A percentile compares a stretch with the other conserved stretches of the same genome.
Evolutionary conservation across 2,329 filamentous ascomycete species (phyloP).

Genomic region (Cordyceps farinosa): DNA sequence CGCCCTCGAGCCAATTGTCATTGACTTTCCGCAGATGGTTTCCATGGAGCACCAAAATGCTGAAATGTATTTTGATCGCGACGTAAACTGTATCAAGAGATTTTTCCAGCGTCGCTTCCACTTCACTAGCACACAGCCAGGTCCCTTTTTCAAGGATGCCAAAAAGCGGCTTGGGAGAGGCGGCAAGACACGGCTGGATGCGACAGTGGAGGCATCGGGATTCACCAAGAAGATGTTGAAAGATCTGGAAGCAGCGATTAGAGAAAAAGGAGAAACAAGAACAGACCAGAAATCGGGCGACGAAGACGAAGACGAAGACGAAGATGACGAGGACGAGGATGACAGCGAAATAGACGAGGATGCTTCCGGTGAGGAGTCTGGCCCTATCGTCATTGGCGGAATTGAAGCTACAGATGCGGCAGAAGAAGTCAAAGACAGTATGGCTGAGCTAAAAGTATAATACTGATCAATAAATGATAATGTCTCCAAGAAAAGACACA

Average conservation of each 20-base stretch:
- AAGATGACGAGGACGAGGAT: constrained; percentile 23
- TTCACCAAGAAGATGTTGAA: constrained; percentile 97
- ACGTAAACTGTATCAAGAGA: constrained; percentile 91
- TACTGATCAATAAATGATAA: neutral
- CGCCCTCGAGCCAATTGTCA: constrained; percentile 72
- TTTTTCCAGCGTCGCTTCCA: constrained; percentile 90
- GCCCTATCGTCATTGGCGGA: constrained; percentile 24
- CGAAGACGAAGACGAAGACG: constrained; percentile 25
- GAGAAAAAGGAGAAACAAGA: constrained; percentile 61
- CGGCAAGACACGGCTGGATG: constrained; percentile 69
- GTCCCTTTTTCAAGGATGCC: constrained; percentile 81
- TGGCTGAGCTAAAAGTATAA: constrained; percentile 29
- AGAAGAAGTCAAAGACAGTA: constrained; percentile 25
- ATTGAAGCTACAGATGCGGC: constrained; percentile 18
- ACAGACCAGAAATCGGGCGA: constrained; percentile 34
- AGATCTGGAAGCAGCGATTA: constrained; percentile 87
- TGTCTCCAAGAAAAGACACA: neutral
- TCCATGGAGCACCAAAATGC: constrained; percentile 92
- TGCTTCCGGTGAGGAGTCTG: constrained; percentile 23
- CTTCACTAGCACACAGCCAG: constrained; percentile 76
- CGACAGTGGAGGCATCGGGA: constrained; percentile 85
- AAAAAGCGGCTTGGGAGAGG: constrained; percentile 68
- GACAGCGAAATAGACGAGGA: constrained; percentile 25
- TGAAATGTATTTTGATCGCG: constrained; percentile 95
- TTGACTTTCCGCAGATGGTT: constrained; percentile 98